Percentiles rank a stretch among this genome's conserved stretches.
These are phyloP conservation scores for Penicillium hordei DNA, from an alignment of 2,329 filamentous ascomycete species.

Conservation along the genomic window DNA sequence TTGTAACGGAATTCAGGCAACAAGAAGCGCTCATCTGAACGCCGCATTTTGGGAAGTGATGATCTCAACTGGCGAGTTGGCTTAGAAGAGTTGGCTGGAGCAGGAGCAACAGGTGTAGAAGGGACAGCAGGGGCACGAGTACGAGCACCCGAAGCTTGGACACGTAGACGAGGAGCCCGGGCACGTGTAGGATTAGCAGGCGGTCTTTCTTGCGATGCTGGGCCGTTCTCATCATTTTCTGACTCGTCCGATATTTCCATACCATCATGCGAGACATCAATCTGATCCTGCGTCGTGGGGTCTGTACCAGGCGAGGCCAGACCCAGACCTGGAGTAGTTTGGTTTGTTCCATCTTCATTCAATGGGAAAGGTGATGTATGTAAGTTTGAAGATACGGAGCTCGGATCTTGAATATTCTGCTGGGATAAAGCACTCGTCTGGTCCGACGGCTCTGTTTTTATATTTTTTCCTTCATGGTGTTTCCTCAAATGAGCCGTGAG, in stretches of 20 bases:
- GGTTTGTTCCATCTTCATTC: neutral
- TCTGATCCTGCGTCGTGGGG: neutral
- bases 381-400: neutral
- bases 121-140: neutral
- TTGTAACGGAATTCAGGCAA: neutral
- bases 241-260: conserved; percentile 1
- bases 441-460: neutral
- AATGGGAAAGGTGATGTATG: neutral
- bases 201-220: neutral
- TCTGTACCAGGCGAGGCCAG: too few relatives aligned
- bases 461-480: neutral
- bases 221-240: neutral
- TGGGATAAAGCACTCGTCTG: neutral
- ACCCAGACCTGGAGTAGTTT: neutral
- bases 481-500: neutral
- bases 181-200: neutral
- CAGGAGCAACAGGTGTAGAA: neutral
- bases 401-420: neutral
- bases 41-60: neutral
- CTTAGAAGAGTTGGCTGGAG: neutral
- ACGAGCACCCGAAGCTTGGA: neutral
- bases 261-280: neutral
- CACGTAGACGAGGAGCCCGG: neutral
- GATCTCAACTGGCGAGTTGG: neutral
- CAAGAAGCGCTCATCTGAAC: neutral